These are phyloP conservation scores for Amoeboradix gromovi DNA, from an alignment of 371 early-diverging fungal genomes.

Conservation along the genomic window DNA sequence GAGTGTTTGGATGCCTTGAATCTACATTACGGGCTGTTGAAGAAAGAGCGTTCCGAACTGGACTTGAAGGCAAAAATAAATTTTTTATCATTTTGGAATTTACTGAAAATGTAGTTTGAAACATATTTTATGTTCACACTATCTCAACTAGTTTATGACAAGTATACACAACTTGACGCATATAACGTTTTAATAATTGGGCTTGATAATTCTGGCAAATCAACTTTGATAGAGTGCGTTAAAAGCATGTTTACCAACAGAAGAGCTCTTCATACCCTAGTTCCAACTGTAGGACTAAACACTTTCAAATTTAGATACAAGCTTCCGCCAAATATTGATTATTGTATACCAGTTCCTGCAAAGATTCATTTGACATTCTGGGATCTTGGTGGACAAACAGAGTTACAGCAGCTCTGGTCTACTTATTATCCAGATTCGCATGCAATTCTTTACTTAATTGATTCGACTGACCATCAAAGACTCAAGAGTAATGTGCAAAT, in stretches of 20 bases:
- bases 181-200: conserved; percentile 76
- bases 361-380: conserved; percentile 40
- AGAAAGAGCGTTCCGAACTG: no score
- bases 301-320: conserved; percentile 4
- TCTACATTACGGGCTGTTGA: no score
- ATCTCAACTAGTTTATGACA: neutral
- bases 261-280: conserved; percentile 47
- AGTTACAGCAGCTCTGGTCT: conserved; percentile 62
- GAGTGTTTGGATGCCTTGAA: no score
- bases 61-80: no score
- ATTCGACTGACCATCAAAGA: conserved; percentile 42
- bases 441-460: conserved; percentile 69
- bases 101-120: no score
- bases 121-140: neutral
- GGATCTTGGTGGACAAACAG: conserved; percentile 77
- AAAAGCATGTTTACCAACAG: conserved; percentile 38
- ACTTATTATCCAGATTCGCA: conserved; percentile 78
- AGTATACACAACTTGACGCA: conserved; percentile 43
- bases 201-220: conserved; percentile 83
- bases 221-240: conserved; percentile 53
- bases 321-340: neutral
- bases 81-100: no score
- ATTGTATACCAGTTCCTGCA: conserved; percentile 41
- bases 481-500: conserved; percentile 20
- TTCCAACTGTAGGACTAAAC: conserved; percentile 79